Conservation (phyloP, 75 land plant species). For the Adiantum capillusveneris region DNA sequence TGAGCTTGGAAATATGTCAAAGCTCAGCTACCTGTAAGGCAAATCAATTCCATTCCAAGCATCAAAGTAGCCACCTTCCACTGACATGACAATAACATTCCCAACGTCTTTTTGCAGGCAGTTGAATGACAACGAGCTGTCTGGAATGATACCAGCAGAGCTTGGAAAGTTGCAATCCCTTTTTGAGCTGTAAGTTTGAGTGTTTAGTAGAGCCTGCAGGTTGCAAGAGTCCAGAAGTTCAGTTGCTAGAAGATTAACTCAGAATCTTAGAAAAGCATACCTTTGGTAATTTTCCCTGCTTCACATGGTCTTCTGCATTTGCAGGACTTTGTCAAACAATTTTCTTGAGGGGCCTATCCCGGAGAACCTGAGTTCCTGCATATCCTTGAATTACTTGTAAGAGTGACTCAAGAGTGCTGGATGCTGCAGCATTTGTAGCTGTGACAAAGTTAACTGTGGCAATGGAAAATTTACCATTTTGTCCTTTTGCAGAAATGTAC, state of each 20-base stretch:
- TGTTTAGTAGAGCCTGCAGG: background rate
- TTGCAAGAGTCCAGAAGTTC: too few relatives aligned
- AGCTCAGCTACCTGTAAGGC: slow-evolving; percentile 64
- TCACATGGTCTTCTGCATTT: background rate
- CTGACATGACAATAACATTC: too few relatives aligned
- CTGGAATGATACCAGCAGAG: slow-evolving; percentile 79
- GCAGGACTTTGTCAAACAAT: slow-evolving; percentile 47
- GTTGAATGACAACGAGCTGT: slow-evolving; percentile 68
- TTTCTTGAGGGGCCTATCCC: slow-evolving; percentile 53
- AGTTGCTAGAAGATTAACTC: too few relatives aligned
- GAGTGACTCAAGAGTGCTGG: background rate
- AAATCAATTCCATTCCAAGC: background rate
- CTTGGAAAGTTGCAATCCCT: slow-evolving; percentile 81
- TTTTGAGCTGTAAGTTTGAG: slow-evolving; percentile 48
- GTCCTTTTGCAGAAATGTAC: slow-evolving; percentile 25
- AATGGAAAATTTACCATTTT: slow-evolving; percentile 4
- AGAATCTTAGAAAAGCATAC: too few relatives aligned
- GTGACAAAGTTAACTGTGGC: too few relatives aligned
- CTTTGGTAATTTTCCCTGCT: too few relatives aligned
- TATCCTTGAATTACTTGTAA: slow-evolving; percentile 43
- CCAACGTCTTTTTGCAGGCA: slow-evolving; percentile 44
- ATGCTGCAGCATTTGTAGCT: too few relatives aligned
- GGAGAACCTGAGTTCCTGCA: slow-evolving; percentile 43
- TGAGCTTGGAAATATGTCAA: slow-evolving; percentile 75
- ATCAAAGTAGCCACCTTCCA: slow-evolving; percentile 1